Evolutionary conservation across 2,329 filamentous ascomycete genomes (phyloP), one percentile per base, ranked within the genome.

Genomic region (Dactylellina leptospora): DNA sequence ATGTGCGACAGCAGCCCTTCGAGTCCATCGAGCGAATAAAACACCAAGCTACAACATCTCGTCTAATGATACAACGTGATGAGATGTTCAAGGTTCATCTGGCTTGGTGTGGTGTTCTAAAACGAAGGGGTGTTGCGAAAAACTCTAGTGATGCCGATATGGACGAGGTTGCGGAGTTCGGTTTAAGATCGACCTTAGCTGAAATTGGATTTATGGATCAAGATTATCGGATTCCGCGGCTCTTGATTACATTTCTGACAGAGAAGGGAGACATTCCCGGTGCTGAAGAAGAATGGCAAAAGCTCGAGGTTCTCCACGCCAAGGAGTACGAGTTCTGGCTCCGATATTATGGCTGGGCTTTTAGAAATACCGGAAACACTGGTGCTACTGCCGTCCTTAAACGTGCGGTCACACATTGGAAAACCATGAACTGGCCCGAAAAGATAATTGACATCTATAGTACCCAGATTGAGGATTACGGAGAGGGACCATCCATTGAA

Each of bases 241-340:
- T 97, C 62, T 89, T 95, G 74, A 93, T 97, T 76, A 92, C 96
- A 78, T 96, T 93, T 78, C 84, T 96, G 51, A 93, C 91, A 2
- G 91, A 96, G 78, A 92, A 91, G 75, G 88, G 88, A 23, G 89
- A 90, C 40, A 82, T 91, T 56, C 86, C 91, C 18, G 88, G 88
- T 63, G 95, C 93, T 1, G 87, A 95, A 38, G 84, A 85, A 13
- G 86, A 90, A 50, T 97, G 91, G 87, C 87, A 90, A 74, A 85
- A 86, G 16, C 83, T 97, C 27, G 85, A 86, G 20, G 82, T 86
- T n/a, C 83, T 85, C 16, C 87, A 92, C 62, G 87, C 88, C 27
- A 86, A 92, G 76, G 93, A 88, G 76, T 92, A 93, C 78, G 92
- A 96, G 76, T 97, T 97, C 79, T 99, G 95, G 95, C 84, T 93